Conservation (phyloP, 306 rosid genomes). For the Prunus campanulata region DNA sequence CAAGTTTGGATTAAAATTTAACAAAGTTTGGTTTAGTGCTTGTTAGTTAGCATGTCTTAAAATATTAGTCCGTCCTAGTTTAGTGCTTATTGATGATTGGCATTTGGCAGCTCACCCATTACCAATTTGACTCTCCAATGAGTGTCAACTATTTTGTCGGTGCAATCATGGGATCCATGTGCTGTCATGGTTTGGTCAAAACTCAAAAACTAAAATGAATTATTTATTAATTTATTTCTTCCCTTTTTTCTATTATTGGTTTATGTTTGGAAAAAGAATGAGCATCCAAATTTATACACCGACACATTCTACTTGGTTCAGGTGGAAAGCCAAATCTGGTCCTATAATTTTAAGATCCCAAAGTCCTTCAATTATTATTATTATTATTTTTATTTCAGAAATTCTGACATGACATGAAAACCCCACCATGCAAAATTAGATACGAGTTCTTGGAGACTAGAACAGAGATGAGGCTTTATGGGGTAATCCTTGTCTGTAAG, state of each 20-base stretch:
- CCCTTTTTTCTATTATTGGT: not conserved
- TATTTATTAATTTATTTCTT: not conserved
- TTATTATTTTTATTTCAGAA: not conserved
- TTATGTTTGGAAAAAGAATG: not conserved
- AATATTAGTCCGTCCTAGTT: not conserved
- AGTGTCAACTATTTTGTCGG: conserved; percentile 11
- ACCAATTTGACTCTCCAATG: conserved; percentile 7
- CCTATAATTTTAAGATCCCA: not conserved
- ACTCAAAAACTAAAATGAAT: not conserved
- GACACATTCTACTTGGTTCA: not conserved
- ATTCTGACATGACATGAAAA: not conserved
- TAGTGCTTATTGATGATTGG: not conserved
- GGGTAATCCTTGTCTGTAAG: not conserved
- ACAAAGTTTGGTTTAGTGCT: too few relatives aligned
- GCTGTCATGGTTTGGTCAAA: conserved; percentile 9
- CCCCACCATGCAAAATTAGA: conserved; percentile 4
- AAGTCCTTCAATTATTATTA: not conserved
- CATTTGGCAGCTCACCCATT: conserved; percentile 15
- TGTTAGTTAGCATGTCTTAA: not conserved
- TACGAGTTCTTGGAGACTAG: not conserved
- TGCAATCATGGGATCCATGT: conserved; percentile 7
- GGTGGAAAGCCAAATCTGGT: not conserved
- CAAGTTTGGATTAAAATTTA: too few relatives aligned
- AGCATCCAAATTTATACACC: not conserved
- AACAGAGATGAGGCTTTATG: not conserved